phyloP scores from a whole-genome alignment of 2,329 filamentous ascomycete species.

The Penicillium griseofulvum region DNA sequence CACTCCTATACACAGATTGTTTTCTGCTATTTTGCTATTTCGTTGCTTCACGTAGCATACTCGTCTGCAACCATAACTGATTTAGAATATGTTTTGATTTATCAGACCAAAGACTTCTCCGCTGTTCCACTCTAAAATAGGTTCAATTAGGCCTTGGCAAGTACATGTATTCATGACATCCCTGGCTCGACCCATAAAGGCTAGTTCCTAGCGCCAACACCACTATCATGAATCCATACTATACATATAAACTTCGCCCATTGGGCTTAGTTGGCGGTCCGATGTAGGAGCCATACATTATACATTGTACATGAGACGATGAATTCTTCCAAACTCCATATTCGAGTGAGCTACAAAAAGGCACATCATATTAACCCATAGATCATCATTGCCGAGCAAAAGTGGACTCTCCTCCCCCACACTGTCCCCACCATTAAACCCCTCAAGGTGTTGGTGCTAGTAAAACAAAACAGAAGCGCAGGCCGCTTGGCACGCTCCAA shows the following conservation, averaged over 20 bases:
- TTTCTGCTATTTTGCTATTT: constrained; percentile 16
- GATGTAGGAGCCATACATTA: background rate
- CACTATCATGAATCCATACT: no score
- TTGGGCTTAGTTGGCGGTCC: background rate
- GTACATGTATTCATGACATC: background rate
- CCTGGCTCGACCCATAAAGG: constrained; percentile 1
- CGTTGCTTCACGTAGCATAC: constrained; percentile 30
- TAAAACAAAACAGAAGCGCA: no score
- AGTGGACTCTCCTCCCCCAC: background rate
- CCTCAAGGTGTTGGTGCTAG: no score
- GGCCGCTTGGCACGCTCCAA: no score
- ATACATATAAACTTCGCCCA: no score
- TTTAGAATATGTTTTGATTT: constrained; percentile 21
- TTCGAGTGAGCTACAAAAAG: no score
- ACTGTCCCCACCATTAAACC: background rate
- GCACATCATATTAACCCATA: no score
- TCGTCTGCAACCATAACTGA: constrained; percentile 22
- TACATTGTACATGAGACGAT: background rate
- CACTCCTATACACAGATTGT: constrained; percentile 22
- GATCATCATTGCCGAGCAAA: background rate
- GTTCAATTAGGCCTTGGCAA: background rate
- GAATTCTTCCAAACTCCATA: no score
- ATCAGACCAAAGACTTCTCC: background rate
- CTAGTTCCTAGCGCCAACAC: constrained; percentile 28
- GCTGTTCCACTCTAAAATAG: background rate